Percentiles rank a stretch among this genome's conserved stretches.
Conservation (phyloP, 2,329 filamentous ascomycete species). For the Colletotrichum cordylinicola region DNA sequence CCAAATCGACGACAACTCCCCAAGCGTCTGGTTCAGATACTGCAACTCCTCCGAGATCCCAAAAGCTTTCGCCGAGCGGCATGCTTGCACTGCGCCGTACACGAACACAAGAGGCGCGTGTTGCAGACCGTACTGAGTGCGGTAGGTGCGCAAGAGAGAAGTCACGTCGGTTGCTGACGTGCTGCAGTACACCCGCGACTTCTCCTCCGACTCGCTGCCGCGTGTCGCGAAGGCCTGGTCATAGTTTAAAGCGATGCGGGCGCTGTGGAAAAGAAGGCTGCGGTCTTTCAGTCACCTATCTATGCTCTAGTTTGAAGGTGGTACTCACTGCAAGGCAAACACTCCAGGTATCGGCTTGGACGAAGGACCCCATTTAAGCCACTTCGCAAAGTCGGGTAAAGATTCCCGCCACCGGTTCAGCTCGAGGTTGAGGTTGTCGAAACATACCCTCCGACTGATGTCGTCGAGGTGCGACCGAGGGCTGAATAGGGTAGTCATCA, state of each 20-base stretch:
- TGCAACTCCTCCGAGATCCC: not conserved
- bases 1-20: not conserved
- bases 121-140: slow-evolving; percentile 25
- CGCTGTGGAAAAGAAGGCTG: slow-evolving; percentile 26
- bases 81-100: slow-evolving; percentile 28
- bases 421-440: slow-evolving; percentile 26
- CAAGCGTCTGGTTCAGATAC: not conserved
- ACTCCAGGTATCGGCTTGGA: slow-evolving; percentile 16
- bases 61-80: slow-evolving; percentile 7
- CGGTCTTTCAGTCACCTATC: not conserved
- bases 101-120: slow-evolving; percentile 28
- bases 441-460: not conserved
- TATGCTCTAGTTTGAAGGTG: not conserved
- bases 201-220: not conserved
- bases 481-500: slow-evolving; percentile 24
- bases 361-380: slow-evolving; percentile 25
- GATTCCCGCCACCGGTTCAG: slow-evolving; percentile 25
- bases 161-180: slow-evolving; percentile 26
- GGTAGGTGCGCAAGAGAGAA: slow-evolving; percentile 25
- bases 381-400: slow-evolving; percentile 23
- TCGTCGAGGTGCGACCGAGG: not conserved
- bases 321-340: slow-evolving; percentile 26
- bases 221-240: slow-evolving; percentile 17
- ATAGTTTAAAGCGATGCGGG: slow-evolving; percentile 29
- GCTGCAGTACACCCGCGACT: slow-evolving; percentile 18